Evolutionary conservation across 2,329 filamentous ascomycete genomes (phyloP).

Genomic region (Coniochaeta hoffmannii): DNA sequence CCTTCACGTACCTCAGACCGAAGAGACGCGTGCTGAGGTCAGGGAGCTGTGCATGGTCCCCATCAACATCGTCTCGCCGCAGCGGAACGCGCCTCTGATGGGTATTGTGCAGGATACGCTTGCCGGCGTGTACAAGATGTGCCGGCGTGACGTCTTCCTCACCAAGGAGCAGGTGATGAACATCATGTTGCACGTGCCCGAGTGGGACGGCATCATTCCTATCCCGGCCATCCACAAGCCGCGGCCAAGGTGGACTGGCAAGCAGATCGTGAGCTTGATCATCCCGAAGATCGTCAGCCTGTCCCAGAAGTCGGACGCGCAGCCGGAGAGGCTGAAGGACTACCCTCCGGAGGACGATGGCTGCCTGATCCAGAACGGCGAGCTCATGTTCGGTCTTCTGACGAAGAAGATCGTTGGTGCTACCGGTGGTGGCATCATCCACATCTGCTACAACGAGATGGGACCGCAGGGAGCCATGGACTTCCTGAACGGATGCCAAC

Average conservation of each 20-base stretch:
- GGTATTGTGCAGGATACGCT: slow-evolving; percentile 98
- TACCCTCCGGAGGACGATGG: slow-evolving; percentile 66
- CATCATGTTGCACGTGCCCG: slow-evolving; percentile 91
- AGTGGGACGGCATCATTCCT: slow-evolving; percentile 94
- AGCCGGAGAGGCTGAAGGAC: slow-evolving; percentile 37
- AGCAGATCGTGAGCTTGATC: slow-evolving; percentile 92
- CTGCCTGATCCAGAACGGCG: slow-evolving; percentile 74
- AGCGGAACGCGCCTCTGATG: slow-evolving; percentile 96
- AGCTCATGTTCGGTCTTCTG: slow-evolving; percentile 83
- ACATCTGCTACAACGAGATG: slow-evolving; percentile 94
- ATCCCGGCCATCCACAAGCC: slow-evolving; percentile 92
- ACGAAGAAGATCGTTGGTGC: slow-evolving; percentile 95
- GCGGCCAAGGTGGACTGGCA: slow-evolving; percentile 90
- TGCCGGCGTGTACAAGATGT: slow-evolving; percentile 95
- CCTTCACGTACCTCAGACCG: slow-evolving; percentile 94
- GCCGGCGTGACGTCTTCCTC: slow-evolving; percentile 84
- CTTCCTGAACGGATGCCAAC: slow-evolving; percentile 93
- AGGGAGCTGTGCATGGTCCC: slow-evolving; percentile 96
- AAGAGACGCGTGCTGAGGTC: slow-evolving; percentile 93
- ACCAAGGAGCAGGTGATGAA: slow-evolving; percentile 93
- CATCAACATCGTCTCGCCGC: slow-evolving; percentile 94
- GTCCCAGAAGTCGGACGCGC: slow-evolving; percentile 56
- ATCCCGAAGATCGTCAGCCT: slow-evolving; percentile 83
- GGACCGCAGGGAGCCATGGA: slow-evolving; percentile 79
- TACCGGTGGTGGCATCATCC: slow-evolving; percentile 81